A percentile compares a stretch with the other conserved stretches of the same genome.
These are phyloP conservation scores for Saturnispora saitoi DNA, from an alignment of 805 yeast genomes.

Conservation along the genomic window DNA sequence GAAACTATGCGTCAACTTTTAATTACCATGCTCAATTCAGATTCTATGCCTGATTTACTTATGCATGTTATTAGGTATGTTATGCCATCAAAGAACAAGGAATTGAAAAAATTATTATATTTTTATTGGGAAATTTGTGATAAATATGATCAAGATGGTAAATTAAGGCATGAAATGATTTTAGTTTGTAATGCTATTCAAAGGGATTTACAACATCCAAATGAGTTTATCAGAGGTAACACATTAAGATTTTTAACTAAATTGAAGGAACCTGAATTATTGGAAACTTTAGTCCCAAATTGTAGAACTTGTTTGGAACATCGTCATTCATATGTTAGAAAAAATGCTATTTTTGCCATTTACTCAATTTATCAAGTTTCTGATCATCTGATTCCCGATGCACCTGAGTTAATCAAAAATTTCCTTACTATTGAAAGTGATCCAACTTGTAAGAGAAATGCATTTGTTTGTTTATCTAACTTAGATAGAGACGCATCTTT, in stretches of 20 bases:
- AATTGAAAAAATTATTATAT: conserved; percentile 83
- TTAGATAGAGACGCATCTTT: conserved; percentile 81
- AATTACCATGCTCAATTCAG: conserved; percentile 83
- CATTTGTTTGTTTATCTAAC: conserved; percentile 78
- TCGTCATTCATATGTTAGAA: conserved; percentile 96
- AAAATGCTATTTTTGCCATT: conserved; percentile 91
- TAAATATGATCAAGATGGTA: conserved; percentile 78
- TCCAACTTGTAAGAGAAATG: conserved; percentile 91
- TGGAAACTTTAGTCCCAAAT: conserved; percentile 92
- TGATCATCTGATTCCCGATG: conserved; percentile 88
- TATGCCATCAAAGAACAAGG: conserved; percentile 91
- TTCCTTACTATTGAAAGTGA: conserved; percentile 80
- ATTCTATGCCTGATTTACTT: conserved; percentile 81
- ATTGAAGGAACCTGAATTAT: conserved; percentile 82
- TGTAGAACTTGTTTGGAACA: conserved; percentile 87
- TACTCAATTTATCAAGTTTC: conserved; percentile 74
- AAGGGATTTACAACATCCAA: conserved; percentile 95
- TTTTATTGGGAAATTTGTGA: conserved; percentile 98
- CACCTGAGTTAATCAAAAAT: conserved; percentile 70
- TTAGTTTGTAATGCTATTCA: conserved; percentile 96
- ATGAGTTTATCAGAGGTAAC: conserved; percentile 93
- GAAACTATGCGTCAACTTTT: conserved; percentile 85
- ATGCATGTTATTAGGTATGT: conserved; percentile 97
- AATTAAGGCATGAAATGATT: conserved; percentile 96
- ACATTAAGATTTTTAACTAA: conserved; percentile 88